Evolutionary conservation across 2,329 filamentous ascomycete genomes (phyloP).

Genomic region (Emergomyces pasteurianus): DNA sequence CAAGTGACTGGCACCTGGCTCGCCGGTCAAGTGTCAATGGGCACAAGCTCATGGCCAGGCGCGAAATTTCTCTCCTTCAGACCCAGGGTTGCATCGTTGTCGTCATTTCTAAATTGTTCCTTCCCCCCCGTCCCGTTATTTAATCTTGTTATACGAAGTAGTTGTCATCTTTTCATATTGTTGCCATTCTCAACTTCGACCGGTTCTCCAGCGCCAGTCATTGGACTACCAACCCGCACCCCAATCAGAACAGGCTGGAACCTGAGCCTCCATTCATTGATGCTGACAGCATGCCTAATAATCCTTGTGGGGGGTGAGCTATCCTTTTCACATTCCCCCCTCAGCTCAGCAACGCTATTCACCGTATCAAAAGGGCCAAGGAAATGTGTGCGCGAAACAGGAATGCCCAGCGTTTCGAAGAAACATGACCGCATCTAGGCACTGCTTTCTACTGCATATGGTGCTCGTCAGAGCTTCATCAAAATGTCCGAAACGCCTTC

Average conservation of each 20-base stretch:
- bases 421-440: slow-evolving; percentile 5
- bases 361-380: slow-evolving; percentile 44
- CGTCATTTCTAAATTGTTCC: slow-evolving; percentile 4
- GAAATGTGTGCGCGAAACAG: slow-evolving; percentile 37
- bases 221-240: neutral
- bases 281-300: slow-evolving; percentile 40
- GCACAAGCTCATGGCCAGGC: slow-evolving; percentile 36
- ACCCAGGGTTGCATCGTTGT: slow-evolving; percentile 26
- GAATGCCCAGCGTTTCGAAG: slow-evolving; percentile 36
- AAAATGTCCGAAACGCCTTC: slow-evolving; percentile 11
- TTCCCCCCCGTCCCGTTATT: neutral
- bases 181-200: neutral
- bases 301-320: slow-evolving; percentile 32
- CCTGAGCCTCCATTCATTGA: slow-evolving; percentile 43
- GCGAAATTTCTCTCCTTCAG: slow-evolving; percentile 43
- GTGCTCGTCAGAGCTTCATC: slow-evolving; percentile 16
- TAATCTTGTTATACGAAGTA: neutral
- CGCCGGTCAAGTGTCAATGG: slow-evolving; percentile 18
- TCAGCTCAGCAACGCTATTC: slow-evolving; percentile 31
- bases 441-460: slow-evolving; percentile 5
- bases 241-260: slow-evolving; percentile 41
- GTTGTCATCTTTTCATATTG: no score
- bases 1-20: slow-evolving; percentile 40
- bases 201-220: slow-evolving; percentile 2
- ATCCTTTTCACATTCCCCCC: slow-evolving; percentile 37